Conservation (phyloP, 306 rosid genomes). For the Lupinus albus region DNA sequence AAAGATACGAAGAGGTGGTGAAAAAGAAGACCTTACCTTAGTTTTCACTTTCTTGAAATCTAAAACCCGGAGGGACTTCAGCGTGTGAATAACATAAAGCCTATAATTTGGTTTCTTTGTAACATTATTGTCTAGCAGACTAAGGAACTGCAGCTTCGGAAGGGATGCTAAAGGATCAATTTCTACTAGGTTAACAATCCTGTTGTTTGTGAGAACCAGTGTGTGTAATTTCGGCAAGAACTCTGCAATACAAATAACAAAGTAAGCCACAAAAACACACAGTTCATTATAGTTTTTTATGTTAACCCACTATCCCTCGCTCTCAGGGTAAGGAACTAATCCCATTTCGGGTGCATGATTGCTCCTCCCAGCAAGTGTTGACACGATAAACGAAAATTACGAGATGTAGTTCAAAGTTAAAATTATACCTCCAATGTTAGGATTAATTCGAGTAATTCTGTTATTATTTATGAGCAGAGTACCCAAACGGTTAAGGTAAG, state of each 20-base stretch:
- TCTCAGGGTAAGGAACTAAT: no score
- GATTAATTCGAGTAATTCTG: constrained; percentile 87
- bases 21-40: constrained; percentile 53
- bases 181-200: constrained; percentile 90
- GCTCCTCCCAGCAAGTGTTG: no score
- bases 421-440: constrained; percentile 75
- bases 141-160: constrained; percentile 77
- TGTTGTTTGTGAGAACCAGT: constrained; percentile 86
- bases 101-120: constrained; percentile 86
- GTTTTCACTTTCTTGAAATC: constrained; percentile 84
- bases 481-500: constrained; percentile 85
- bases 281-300: background rate
- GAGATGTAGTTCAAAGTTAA: constrained; percentile 27
- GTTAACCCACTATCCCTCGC: no score
- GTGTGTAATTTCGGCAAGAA: constrained; percentile 85
- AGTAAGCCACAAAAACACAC: constrained; percentile 17
- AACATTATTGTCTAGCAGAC: constrained; percentile 82
- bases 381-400: background rate
- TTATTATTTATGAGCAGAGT: constrained; percentile 85
- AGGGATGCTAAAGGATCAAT: constrained; percentile 86
- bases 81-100: constrained; percentile 77
- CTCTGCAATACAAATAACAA: constrained; percentile 59
- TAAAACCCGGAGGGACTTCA: constrained; percentile 76
- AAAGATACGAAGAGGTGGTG: background rate
- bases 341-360: no score